Conservation (phyloP, 768 basidiomycete species). For the Lentinula boryana region DNA sequence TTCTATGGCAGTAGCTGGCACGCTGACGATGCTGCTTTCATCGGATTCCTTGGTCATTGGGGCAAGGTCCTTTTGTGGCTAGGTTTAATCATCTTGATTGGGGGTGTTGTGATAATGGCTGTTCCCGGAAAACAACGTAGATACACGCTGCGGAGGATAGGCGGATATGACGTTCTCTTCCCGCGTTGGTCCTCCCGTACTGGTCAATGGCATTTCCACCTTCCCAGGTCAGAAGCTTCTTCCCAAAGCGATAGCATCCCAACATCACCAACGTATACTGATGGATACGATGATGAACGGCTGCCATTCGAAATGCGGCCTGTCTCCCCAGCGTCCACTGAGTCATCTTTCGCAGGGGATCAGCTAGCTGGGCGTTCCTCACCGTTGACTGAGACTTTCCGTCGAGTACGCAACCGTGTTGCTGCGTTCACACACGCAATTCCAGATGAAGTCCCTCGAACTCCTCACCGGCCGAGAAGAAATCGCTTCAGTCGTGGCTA, state of each 20-base stretch:
- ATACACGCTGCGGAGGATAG: slow-evolving; percentile 51
- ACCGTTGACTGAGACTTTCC: slow-evolving; percentile 47
- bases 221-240: slow-evolving; percentile 44
- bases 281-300: slow-evolving; percentile 49
- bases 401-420: slow-evolving; percentile 52
- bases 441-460: slow-evolving; percentile 33
- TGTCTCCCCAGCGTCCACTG: slow-evolving; percentile 50
- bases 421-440: slow-evolving; percentile 37
- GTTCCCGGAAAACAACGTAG: slow-evolving; percentile 55
- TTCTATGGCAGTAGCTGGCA: slow-evolving; percentile 99
- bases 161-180: slow-evolving; percentile 73
- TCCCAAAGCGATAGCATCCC: slow-evolving; percentile 36
- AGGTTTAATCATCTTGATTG: slow-evolving; percentile 64
- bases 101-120: slow-evolving; percentile 55
- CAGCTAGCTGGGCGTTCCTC: slow-evolving; percentile 32
- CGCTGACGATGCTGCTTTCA: slow-evolving; percentile 96
- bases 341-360: slow-evolving; percentile 38
- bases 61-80: slow-evolving; percentile 87
- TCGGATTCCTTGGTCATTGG: slow-evolving; percentile 85
- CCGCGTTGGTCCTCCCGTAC: slow-evolving; percentile 69
- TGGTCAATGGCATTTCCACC: slow-evolving; percentile 69
- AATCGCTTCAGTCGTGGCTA: slow-evolving; percentile 49
- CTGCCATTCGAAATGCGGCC: slow-evolving; percentile 56
- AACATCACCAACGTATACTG: slow-evolving; percentile 39
- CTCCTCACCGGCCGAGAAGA: slow-evolving; percentile 42